Percentiles rank a stretch among this genome's conserved stretches.
Evolutionary conservation across 2,329 filamentous ascomycete species (phyloP).

Genomic region (Calonectria pauciramosa): DNA sequence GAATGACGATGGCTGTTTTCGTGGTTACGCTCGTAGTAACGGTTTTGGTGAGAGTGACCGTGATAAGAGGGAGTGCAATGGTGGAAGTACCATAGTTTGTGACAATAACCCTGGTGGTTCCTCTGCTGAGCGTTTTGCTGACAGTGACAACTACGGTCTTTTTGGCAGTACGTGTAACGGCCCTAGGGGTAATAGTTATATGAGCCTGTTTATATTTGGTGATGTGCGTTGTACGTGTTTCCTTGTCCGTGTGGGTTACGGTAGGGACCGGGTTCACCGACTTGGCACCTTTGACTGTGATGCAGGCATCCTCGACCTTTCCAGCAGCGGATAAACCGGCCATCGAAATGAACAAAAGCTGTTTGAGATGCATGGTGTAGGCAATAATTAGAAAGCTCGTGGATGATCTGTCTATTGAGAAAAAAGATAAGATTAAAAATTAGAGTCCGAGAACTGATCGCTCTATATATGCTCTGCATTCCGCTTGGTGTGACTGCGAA

Average conservation of each 20-base stretch:
- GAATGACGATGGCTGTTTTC: background rate
- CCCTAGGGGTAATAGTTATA: background rate
- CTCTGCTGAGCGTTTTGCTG: background rate
- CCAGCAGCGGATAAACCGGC: background rate
- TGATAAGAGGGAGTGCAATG: background rate
- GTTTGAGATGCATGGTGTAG: background rate
- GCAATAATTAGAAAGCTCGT: background rate
- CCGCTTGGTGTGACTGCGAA: background rate
- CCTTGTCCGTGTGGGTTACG: background rate
- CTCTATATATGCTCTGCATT: background rate
- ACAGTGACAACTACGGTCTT: background rate
- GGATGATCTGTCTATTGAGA: background rate
- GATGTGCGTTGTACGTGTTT: background rate
- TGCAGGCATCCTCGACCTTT: background rate
- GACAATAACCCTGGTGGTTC: background rate
- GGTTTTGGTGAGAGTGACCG: background rate
- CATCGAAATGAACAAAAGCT: background rate
- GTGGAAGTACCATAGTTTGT: background rate
- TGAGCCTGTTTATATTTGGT: background rate
- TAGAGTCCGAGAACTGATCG: background rate
- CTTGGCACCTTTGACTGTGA: background rate
- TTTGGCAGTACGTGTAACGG: background rate
- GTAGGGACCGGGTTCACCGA: background rate
- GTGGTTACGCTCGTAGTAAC: background rate
- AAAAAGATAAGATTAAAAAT: accelerated